These are phyloP conservation scores for Aspergillus haitiensis DNA, from an alignment of 495 filamentous ascomycete species.

Conservation along the genomic window DNA sequence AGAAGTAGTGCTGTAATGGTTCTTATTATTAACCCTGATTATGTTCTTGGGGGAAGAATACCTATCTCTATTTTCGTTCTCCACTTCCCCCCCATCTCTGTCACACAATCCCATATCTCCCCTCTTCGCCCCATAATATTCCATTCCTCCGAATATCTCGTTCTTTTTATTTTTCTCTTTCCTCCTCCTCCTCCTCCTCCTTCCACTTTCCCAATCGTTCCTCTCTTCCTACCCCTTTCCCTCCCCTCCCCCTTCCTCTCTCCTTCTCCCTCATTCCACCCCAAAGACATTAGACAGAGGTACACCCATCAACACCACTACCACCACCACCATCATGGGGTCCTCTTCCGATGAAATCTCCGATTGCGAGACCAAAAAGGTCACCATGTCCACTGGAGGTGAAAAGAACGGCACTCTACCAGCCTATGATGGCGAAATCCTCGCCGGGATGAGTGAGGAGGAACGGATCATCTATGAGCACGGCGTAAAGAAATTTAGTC, in stretches of 20 bases:
- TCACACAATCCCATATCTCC: not conserved
- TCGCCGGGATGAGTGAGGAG: conserved; percentile 31
- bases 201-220: not conserved
- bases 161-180: not conserved
- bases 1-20: too few species aligned
- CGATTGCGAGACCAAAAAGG: conserved; percentile 19
- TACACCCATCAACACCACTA: conserved; percentile 3
- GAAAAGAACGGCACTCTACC: conserved; percentile 23
- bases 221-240: not conserved
- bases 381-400: conserved; percentile 10
- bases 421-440: conserved; percentile 29
- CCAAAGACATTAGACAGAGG: not conserved
- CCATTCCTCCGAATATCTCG: not conserved
- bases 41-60: too few species aligned
- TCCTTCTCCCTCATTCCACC: not conserved
- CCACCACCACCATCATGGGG: conserved; percentile 11
- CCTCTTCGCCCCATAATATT: not conserved
- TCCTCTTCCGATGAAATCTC: conserved; percentile 21
- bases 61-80: too few species aligned
- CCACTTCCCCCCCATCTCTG: not conserved
- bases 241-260: not conserved
- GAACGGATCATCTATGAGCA: conserved; percentile 30
- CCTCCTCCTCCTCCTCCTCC: not conserved
- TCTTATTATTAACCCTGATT: too few species aligned
- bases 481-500: conserved; percentile 33